A percentile compares a stretch with the other conserved stretches of the same genome.
Conservation (phyloP, 108 stramenopile genomes). For the Fragilaria radians region DNA sequence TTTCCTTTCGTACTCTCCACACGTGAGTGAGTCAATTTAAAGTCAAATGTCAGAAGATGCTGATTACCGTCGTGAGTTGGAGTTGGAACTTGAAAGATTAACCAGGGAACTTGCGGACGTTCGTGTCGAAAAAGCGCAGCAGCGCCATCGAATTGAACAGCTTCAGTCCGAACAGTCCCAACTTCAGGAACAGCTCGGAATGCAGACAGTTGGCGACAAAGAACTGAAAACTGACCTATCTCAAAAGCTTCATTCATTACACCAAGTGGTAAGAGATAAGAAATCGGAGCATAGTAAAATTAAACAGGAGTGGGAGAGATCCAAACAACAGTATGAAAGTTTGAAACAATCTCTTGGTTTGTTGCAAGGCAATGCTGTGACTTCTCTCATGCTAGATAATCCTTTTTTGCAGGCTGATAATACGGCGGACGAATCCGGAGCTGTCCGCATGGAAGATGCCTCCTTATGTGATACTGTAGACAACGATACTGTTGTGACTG, state of each 20-base stretch:
- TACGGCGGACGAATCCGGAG: no score
- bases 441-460: neutral
- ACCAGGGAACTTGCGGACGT: neutral
- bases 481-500: conserved; percentile 2
- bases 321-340: neutral
- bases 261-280: neutral
- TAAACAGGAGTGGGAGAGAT: neutral
- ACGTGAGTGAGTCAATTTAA: no score
- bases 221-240: neutral
- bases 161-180: neutral
- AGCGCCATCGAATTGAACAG: neutral
- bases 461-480: neutral
- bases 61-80: neutral
- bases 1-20: no score
- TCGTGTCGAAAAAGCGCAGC: neutral
- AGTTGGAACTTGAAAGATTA: neutral
- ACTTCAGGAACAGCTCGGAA: neutral
- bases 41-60: no score
- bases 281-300: neutral
- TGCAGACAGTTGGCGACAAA: neutral
- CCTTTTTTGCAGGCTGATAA: neutral
- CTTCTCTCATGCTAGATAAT: neutral
- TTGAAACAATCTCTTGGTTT: neutral
- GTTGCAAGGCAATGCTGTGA: neutral
- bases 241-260: neutral